Evolutionary conservation across 2,329 filamentous ascomycete species (phyloP), one percentile per base, ranked within the genome.

Genomic region (Fusarium brevicatenulatum): DNA sequence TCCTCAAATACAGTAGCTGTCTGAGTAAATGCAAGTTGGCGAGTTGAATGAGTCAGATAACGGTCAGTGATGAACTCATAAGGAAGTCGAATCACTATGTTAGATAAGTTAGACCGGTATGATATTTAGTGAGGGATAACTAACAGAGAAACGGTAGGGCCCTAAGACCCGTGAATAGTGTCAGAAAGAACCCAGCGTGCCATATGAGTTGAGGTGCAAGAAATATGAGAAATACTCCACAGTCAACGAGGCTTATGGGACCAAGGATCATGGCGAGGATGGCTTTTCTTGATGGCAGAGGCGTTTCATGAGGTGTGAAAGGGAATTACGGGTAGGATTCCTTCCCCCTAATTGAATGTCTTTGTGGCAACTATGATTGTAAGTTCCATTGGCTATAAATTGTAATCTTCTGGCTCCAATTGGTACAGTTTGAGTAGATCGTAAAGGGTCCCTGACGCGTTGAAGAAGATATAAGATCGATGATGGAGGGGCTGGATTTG

Each of bases 171-270:
- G 90, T 91, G 71, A 82, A 77, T 34, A 89, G 77, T 3, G 91
- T 91, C 54, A 85, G 83, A 63, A 91, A 81, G 21, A 93, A 77
- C 34, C 92, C 92, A 68, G 91, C 90, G 64, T 91, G 88, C 71
- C 91, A 82, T 39, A 95, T 83, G 42, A 96, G 84, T 81, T 95
- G 92, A 7, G 92, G 92, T 7, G 90, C 84, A 19, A 95, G 87
- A 76, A 93, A 91, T 46, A 91, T 57, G 54, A 93, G 86, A 78
- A 95, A 96, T 65, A 91, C 89, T 36, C 92, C 64, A 83, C 92
- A 95, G 83, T 96, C 94, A 34, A 94, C 80, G 81, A 92, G 92
- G 11, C 91, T 93, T 49, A 96, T 89, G 64, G 92, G 91, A 40
- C 89, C 88, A 46, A 96, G 85, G 67, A 94, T 91, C 92, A 95